Conservation (phyloP, 129 eudicot species). For the Flaveria linearis region DNA sequence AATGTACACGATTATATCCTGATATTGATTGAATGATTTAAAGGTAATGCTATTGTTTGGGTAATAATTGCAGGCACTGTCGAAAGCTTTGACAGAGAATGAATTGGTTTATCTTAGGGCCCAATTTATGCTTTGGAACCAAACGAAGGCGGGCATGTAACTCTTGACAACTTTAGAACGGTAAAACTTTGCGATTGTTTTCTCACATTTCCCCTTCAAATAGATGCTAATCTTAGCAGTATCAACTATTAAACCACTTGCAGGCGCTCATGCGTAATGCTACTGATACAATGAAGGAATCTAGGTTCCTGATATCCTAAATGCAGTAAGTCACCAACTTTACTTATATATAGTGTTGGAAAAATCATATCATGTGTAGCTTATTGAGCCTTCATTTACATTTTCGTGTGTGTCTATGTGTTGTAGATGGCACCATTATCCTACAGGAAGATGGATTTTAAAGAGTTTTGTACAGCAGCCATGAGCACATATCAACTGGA, state of each 20-base stretch:
- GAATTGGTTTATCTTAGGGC: too few relatives aligned
- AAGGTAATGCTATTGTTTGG: too few relatives aligned
- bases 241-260: not conserved
- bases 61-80: too few relatives aligned
- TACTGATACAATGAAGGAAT: conserved; percentile 75
- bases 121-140: too few relatives aligned
- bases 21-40: too few relatives aligned
- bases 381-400: not conserved
- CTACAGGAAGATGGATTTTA: conserved; percentile 62
- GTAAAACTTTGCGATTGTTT: too few relatives aligned
- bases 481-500: conserved; percentile 67
- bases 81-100: too few relatives aligned
- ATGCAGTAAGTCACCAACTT: conserved; percentile 46
- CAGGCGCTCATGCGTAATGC: conserved; percentile 68
- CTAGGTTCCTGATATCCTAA: conserved; percentile 69
- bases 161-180: too few relatives aligned
- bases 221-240: too few relatives aligned
- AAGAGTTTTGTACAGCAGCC: conserved; percentile 72
- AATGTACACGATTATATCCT: not conserved
- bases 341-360: not conserved
- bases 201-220: too few relatives aligned
- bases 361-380: not conserved
- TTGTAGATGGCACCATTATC: conserved; percentile 61
- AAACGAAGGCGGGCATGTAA: too few relatives aligned
- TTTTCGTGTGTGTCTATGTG: not conserved